Percentiles rank a stretch among this genome's conserved stretches.
These are phyloP conservation scores for Verbascum thapsus DNA, from an alignment of 257 asterid species.

Conservation along the genomic window DNA sequence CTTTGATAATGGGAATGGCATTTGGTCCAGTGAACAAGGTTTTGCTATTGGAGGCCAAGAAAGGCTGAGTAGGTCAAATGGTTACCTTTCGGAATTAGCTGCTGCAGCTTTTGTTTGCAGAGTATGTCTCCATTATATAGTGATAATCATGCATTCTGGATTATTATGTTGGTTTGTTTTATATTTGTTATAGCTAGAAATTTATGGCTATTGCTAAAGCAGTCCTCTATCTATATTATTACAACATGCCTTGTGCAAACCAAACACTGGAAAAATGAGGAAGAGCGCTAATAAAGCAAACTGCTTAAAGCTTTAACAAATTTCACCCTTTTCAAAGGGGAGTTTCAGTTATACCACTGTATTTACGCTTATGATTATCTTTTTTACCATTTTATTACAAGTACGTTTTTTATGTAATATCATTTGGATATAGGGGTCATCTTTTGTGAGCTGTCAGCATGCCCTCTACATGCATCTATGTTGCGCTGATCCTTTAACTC, in stretches of 20 bases:
- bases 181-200: not conserved
- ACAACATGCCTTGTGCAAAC: no score
- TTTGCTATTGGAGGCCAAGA: slow-evolving; percentile 97
- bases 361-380: no score
- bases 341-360: no score
- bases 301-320: no score
- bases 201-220: slow-evolving; percentile 16
- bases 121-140: slow-evolving; percentile 45
- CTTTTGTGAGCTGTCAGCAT: slow-evolving; percentile 5
- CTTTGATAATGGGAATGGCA: slow-evolving; percentile 84
- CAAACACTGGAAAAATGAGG: no score
- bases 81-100: slow-evolving; percentile 88
- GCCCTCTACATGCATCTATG: not conserved
- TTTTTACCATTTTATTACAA: no score
- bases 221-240: not conserved
- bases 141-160: not conserved
- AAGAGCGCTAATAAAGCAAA: no score
- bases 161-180: not conserved
- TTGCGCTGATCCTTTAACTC: slow-evolving; percentile 7
- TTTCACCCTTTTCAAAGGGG: no score
- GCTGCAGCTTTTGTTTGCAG: slow-evolving; percentile 99
- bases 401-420: slow-evolving; percentile 10
- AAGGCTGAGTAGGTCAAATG: slow-evolving; percentile 75
- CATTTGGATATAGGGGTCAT: slow-evolving; percentile 4
- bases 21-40: slow-evolving; percentile 90